These are phyloP conservation scores for Epichloe gansuensis DNA, from an alignment of 2,329 filamentous ascomycete species.

Conservation along the genomic window DNA sequence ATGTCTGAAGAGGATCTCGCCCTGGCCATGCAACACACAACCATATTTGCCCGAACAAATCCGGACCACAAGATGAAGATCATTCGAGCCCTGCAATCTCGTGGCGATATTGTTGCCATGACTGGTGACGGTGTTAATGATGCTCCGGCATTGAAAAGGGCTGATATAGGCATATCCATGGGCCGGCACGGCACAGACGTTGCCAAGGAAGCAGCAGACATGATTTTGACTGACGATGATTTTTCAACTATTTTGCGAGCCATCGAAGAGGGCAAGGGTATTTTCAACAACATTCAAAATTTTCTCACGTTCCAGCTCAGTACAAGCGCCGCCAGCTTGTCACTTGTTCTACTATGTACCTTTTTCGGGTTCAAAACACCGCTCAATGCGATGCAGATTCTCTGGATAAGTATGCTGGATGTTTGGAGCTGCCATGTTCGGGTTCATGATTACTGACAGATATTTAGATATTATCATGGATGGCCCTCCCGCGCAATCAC, in stretches of 20 bases:
- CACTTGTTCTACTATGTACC: constrained; percentile 83
- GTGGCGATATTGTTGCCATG: constrained; percentile 96
- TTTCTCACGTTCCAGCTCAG: constrained; percentile 97
- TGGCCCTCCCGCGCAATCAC: constrained; percentile 88
- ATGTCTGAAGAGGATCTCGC: constrained; percentile 81
- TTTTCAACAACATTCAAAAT: constrained; percentile 99
- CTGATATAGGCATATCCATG: constrained; percentile 97
- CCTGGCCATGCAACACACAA: constrained; percentile 74
- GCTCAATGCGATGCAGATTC: constrained; percentile 97
- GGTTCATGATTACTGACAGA: neutral
- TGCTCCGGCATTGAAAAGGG: constrained; percentile 89
- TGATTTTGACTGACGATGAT: constrained; percentile 83
- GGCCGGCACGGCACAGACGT: constrained; percentile 90
- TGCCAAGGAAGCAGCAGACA: constrained; percentile 89
- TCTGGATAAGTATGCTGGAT: constrained; percentile 76
- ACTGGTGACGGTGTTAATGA: constrained; percentile 98
- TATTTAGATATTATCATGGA: constrained; percentile 93
- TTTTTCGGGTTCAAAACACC: constrained; percentile 89
- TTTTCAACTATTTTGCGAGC: constrained; percentile 86
- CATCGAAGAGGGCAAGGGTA: constrained; percentile 97
- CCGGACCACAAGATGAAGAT: constrained; percentile 99
- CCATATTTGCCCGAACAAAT: constrained; percentile 90
- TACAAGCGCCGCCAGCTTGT: constrained; percentile 86
- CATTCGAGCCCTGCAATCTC: constrained; percentile 75
- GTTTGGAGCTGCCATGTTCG: neutral